Evolutionary conservation across 129 eudicot species (phyloP), one percentile per base, ranked within the genome.

Genomic region (Apium graveolens): DNA sequence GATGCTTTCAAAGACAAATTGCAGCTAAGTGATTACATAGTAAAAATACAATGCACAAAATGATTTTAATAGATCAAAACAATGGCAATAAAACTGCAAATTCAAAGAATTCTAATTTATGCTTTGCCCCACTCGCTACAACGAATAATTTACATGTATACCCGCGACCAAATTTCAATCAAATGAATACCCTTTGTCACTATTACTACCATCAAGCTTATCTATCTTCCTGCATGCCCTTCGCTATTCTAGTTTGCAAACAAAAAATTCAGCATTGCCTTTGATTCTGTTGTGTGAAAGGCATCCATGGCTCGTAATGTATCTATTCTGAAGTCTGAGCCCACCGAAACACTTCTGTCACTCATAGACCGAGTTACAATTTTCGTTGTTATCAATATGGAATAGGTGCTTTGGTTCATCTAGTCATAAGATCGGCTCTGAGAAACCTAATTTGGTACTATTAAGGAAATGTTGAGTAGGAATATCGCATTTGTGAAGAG

Each of bases 351-450:
- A 73, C 16, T 73, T 73, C 76, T n/a, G 24, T 27, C 21, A 44
- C 39, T 29, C 38, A 5, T 43, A 11, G 60, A n/a, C n/a, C n/a
- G n/a, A 44, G 18, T 44, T 74, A 4, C 37, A 44, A 57, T 26
- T 57, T 35, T 82, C 41, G 45, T 44, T 4, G 3, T 55, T 14
- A 35, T 48, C 65, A 62, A 18, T 60, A 31, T 44, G 53, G 57
- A 27, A 43, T 39, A 11, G 55, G 42, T 77, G 81, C 45, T 73
- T 17, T 5, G 70, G 70, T 77, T 65, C 86, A 75, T 80, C 14
- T 38, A 79, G 88, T 92, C 89, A 92, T 87, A 87, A 83, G 87
- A 90, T 87, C 57, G 92, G 88, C 83, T 89, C 91, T 10, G 91
- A 78, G 45, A 84, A 82, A 24, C 90, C 87, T 74, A 86, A 29